Percentiles rank a stretch among this genome's conserved stretches.
phyloP scores from a whole-genome alignment of 2,329 filamentous ascomycete genomes.

The Ceratocystis diversiconidia region DNA sequence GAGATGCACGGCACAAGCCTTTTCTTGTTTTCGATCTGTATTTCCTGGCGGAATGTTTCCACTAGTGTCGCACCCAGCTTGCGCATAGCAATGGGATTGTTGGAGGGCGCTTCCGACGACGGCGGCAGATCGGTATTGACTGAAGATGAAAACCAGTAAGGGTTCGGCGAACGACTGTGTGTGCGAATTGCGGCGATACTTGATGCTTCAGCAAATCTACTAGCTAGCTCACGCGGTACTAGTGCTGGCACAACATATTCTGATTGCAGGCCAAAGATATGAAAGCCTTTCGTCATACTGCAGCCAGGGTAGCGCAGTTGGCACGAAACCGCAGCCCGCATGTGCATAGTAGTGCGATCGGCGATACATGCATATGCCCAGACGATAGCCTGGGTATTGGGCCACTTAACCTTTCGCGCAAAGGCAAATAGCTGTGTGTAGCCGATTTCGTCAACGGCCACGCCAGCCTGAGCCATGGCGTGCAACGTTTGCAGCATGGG shows the following conservation, averaged over 20 bases:
- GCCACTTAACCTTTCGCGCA: conserved; percentile 10
- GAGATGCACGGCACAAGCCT: conserved; percentile 3
- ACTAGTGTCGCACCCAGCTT: conserved; percentile 13
- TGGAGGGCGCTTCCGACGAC: not conserved
- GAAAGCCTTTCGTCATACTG: not conserved
- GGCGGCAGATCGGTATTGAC: not conserved
- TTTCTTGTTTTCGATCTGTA: not conserved
- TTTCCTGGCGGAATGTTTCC: conserved; percentile 1
- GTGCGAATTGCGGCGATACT: not conserved
- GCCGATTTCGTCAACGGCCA: conserved; percentile 1
- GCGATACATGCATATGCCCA: conserved; percentile 26
- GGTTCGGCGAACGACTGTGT: not conserved
- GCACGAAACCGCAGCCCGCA: conserved; percentile 22
- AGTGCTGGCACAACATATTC: conserved; percentile 16
- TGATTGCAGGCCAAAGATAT: not conserved
- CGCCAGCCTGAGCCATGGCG: not conserved
- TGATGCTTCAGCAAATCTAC: not conserved
- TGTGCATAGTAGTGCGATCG: conserved; percentile 21
- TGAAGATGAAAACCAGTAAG: not conserved
- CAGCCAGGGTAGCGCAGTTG: conserved; percentile 15
- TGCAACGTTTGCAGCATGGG: conserved; percentile 1
- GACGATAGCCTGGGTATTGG: conserved; percentile 24
- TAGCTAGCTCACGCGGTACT: conserved; percentile 12
- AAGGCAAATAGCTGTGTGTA: conserved; percentile 13
- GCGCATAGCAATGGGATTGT: not conserved